Evolutionary conservation across 2,329 filamentous ascomycete species (phyloP), one percentile per base, ranked within the genome.

Genomic region (Didymosphaeria variabile): DNA sequence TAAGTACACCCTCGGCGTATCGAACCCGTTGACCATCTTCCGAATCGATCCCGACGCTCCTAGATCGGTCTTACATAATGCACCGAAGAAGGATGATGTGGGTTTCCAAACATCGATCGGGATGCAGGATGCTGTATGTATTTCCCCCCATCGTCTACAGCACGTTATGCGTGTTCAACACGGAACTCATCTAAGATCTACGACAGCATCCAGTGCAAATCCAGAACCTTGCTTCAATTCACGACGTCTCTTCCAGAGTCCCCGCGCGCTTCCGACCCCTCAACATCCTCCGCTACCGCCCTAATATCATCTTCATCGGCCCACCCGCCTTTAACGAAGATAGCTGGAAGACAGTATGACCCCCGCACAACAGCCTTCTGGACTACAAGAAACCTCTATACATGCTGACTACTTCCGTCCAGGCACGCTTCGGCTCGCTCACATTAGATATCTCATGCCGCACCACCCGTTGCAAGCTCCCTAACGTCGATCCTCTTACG

Each of bases 301-400:
- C 90, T 40, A 93, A 94, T 69, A 87, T 94, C 36, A 88, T 92
- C 66, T 78, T 91, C 53, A 86, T 87, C 5, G 89, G 90, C 3
- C 82, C 85, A 0, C 80, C 85, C 1, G 82, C 88, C 5, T 92
- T 90, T 69, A 85, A 87, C 19, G 91, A 94, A 75, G 90, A 93
- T 56, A 81, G 80, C 9, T 93, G 91, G 91, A 88, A 86, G 63
- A 81, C 79, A 31, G 82, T 55, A 46, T 19, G 53, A 17, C 10
- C 2, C 19, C n/a, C 7, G 4, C 13, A 2, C 23, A n/a, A 4
- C 9, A 9, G 5, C 38, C 26, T 29, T 29, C 6, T 6, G 26
- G 26, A n/a, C 34, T n/a, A n/a, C 7, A 13, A 4, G n/a, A 5
- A 42, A 12, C 1, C 9, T 32, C 15, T 29, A 92, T 40, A 61